Base-by-base conservation (phyloP, 345 rosid species). In the Citrus hindsii region DNA sequence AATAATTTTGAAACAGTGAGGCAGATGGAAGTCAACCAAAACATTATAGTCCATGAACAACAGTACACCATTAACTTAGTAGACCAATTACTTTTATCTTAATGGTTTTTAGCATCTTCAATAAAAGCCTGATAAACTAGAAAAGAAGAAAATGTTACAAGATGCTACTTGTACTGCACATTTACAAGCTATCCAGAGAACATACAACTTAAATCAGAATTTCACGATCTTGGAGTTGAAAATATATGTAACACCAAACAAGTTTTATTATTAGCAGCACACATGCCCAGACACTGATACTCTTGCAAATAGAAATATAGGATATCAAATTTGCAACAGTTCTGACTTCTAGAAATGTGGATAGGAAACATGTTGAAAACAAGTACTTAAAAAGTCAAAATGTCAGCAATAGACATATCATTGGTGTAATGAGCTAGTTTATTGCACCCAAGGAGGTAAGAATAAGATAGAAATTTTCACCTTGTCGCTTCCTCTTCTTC, bases 401-500 rank as follows among this genome's bases (percentile, higher is more conserved):
- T 40, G n/a, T 46, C 30, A 66, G 7, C 28, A 32, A 32, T 21
- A 76, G n/a, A 66, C 14, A 4, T 18, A 24, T 1, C 35, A 67
- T 8, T 24, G 37, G 14, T 24, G 37, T 4, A 76, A 16, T 24
- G 35, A 53, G 16, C 62, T n/a, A 65, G 21, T 35, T 16, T 28
- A 48, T 46, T 51, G 18, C 62, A 58, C 67, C 51, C 35, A 33
- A 73, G n/a, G 25, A 38, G 24, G 12, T 19, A 65, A 18, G 25
- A 16, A 51, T 38, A 27, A 64, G 59, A 59, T 16, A 24, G 35
- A n/a, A 27, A 48, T 22, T 51, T 70, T 85, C 65, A 94, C 98
- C 97, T 85, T 73, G 77, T 82, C 62, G 82, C 91, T 78, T 85
- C 89, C 30, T 83, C 93, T 22, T 92, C 98, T 79, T 88, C 88